Evolutionary conservation across 1,139 yeast species (phyloP), one percentile per base, ranked within the genome.

Genomic region (Candida labiduridarum): DNA sequence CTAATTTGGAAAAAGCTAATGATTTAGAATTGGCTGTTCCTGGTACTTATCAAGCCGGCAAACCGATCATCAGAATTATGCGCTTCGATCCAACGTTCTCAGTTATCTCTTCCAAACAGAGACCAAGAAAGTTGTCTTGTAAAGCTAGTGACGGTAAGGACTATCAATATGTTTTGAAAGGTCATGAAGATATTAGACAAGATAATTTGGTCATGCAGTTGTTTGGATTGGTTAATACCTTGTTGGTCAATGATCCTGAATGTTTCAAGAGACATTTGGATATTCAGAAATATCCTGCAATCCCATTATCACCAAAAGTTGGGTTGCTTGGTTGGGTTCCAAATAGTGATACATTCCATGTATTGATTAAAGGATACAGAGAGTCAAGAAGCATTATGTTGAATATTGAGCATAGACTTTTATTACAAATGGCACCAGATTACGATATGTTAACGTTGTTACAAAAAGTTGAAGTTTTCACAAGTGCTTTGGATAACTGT

Each of bases 341-440:
- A 8, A 92, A 94, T 63, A 87, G 96, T 63, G 99, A 95, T 63
- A 95, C 99, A 0, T 87, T 95, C 82, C 99, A 95, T 68, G 92
- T 87, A 3, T 76, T 95, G 54, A 94, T 95, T 49, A 81, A 92
- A 54, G 98, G 94, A 59, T 91, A 92, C 64, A 82, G 99, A 60
- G 98, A 94, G 58, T 85, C 92, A 10, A 82, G 97, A 53, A 92
- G 91, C 73, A 89, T 92, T 46, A 78, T 92, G 57, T 74, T 94
- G 57, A 92, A 92, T 66, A 90, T 94, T 61, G 99, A 94, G 66
- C 97, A 92, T 65, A 80, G 98, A 56, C 89, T 94, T 51, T 92
- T 94, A 96, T 71, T 91, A 38, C 98, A 94, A 66, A 92, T 94
- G 98, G 97, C 98, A 0, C 98, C 98, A 1, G 97, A 92, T 65